Conservation (phyloP, 495 filamentous ascomycete species). For the Evernia prunastri region DNA sequence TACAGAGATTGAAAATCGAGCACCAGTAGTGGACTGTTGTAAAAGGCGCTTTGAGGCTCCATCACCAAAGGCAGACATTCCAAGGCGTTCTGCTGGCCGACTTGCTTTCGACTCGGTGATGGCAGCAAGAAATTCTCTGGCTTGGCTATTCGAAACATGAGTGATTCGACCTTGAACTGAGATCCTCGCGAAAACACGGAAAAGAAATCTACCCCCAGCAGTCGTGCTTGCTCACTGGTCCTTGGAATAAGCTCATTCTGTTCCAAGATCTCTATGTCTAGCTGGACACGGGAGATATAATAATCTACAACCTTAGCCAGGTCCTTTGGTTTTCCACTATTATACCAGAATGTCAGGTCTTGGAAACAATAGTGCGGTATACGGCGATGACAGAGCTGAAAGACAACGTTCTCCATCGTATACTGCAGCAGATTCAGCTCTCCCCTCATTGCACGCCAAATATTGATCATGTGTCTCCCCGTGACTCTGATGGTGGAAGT, state of each 20-base stretch:
- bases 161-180: slow-evolving; percentile 95
- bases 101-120: slow-evolving; percentile 84
- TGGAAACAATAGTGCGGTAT: slow-evolving; percentile 80
- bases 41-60: slow-evolving; percentile 95
- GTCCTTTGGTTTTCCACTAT: slow-evolving; percentile 56
- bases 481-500: slow-evolving; percentile 82
- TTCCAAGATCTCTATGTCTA: slow-evolving; percentile 87
- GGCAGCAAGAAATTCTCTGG: slow-evolving; percentile 89
- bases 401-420: slow-evolving; percentile 93
- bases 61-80: slow-evolving; percentile 95
- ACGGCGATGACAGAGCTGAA: slow-evolving; percentile 83
- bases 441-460: slow-evolving; percentile 92
- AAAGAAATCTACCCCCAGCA: slow-evolving; percentile 93
- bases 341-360: slow-evolving; percentile 77
- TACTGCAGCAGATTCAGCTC: slow-evolving; percentile 89
- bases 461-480: slow-evolving; percentile 91
- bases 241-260: slow-evolving; percentile 80
- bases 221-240: slow-evolving; percentile 88
- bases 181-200: slow-evolving; percentile 90
- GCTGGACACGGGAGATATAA: slow-evolving; percentile 65
- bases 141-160: slow-evolving; percentile 98
- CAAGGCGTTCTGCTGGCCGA: slow-evolving; percentile 87
- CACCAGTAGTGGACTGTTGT: slow-evolving; percentile 80
- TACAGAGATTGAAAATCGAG: slow-evolving; percentile 96
- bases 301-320: slow-evolving; percentile 73